Evolutionary conservation across 225 moss, liverwort and hornwort species (phyloP).

Genomic region (Ulota crispa): DNA sequence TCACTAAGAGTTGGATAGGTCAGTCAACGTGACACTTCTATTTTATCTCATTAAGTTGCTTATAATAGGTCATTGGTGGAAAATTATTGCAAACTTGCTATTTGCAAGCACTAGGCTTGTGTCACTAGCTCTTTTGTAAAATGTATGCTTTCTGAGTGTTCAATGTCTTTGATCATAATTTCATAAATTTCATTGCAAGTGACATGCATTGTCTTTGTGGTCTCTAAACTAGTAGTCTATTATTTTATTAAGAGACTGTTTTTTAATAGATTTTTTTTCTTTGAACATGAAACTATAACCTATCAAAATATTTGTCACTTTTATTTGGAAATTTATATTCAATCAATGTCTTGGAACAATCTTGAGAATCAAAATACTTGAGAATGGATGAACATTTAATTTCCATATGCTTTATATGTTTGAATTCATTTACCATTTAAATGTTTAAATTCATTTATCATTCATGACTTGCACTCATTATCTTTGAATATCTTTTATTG

Average conservation of each 20-base stretch:
- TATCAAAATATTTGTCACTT: no score
- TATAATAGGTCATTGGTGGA: constrained; percentile 80
- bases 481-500: no score
- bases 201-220: neutral
- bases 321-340: no score
- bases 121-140: constrained; percentile 73
- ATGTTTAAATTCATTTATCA: no score
- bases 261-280: no score
- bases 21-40: neutral
- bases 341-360: no score
- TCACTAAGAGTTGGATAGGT: neutral
- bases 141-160: constrained; percentile 52
- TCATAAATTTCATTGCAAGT: neutral
- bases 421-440: no score
- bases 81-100: constrained; percentile 85
- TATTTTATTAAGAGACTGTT: neutral
- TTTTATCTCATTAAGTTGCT: neutral
- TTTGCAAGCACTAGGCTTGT: constrained; percentile 83
- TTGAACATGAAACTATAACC: no score
- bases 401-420: no score
- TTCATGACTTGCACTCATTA: no score
- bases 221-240: neutral
- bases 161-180: neutral
- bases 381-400: no score
- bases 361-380: no score